A percentile compares a stretch with the other conserved stretches of the same genome.
These are phyloP conservation scores for Phanerochaete carnosa DNA, from an alignment of 768 basidiomycete genomes.

Conservation along the genomic window DNA sequence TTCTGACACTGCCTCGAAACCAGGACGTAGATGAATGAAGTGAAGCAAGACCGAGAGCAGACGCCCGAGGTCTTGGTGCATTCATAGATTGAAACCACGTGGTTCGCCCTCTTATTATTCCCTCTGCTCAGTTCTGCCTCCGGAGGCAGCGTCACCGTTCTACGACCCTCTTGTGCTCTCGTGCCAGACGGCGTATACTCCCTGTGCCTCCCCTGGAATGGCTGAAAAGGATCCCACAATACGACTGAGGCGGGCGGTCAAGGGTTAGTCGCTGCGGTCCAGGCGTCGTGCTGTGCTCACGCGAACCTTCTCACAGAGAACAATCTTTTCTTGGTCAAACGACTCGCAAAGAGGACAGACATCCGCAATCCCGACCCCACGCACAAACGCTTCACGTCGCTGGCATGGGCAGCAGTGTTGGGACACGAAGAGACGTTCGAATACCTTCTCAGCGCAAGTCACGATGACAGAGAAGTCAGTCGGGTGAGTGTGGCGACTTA, in stretches of 20 bases:
- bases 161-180: slow-evolving; percentile 9
- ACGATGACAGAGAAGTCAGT: slow-evolving; percentile 92
- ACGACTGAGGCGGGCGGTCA: slow-evolving; percentile 75
- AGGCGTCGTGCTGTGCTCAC: slow-evolving; percentile 9
- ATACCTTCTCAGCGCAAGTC: slow-evolving; percentile 78
- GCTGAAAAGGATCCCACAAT: slow-evolving; percentile 79
- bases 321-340: slow-evolving; percentile 88
- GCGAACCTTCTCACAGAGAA: slow-evolving; percentile 59
- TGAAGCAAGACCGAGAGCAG: background rate
- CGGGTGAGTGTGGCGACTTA: slow-evolving; percentile 50
- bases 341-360: slow-evolving; percentile 82
- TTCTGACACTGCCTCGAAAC: background rate
- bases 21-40: background rate
- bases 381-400: slow-evolving; percentile 73
- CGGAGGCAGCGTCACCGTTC: slow-evolving; percentile 17
- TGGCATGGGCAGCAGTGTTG: slow-evolving; percentile 89
- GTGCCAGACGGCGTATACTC: background rate
- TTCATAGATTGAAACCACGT: slow-evolving; percentile 17
- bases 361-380: slow-evolving; percentile 87
- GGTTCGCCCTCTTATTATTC: slow-evolving; percentile 21
- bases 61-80: background rate
- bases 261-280: slow-evolving; percentile 43
- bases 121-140: slow-evolving; percentile 10
- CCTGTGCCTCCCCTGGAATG: slow-evolving; percentile 43
- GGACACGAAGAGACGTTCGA: slow-evolving; percentile 94